Evolutionary conservation across 2,329 filamentous ascomycete genomes (phyloP), one percentile per base, ranked within the genome.

Genomic region (Pseudogymnoascus sp.): DNA sequence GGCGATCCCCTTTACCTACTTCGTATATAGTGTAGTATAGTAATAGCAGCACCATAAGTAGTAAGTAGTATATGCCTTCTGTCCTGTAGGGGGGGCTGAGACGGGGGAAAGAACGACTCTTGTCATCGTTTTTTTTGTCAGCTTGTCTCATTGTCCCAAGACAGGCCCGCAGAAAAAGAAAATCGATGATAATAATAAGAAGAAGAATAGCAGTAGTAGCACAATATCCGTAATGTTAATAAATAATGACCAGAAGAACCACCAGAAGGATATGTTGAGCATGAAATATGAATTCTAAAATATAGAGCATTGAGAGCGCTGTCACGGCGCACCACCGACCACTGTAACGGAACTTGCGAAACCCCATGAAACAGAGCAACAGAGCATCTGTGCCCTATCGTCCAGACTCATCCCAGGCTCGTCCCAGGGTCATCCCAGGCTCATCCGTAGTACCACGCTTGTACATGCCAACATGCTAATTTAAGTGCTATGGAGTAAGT

Each of bases 351-450:
- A 29, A 50, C 24, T 50, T 50, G 47, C 47, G 47, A 56, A 56
- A 56, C 47, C 47, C 47, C 47, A 33, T 56, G 47, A 56, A 56
- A 56, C 47, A 31, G 26, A 31, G 44, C 14, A 29, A 50, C 7
- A 10, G 44, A 56, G 26, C n/a, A 33, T 56, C 47, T 56, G 47
- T 56, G 47, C 47, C 47, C 47, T 56, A 56, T 56, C 29, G 47
- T 56, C 33, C 33, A 37, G 33, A 11, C 31, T 33, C 40, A 16
- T 42, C 16, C 38, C 14, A n/a, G 40, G 26, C 26, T 29, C 16
- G 3, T 42, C 16, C 38, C 14, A n/a, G 40, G 26, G 6, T 29
- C 38, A 40, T 40, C 19, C 40, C 16, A 42, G 16, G 16, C 16
- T 42, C 38, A 50, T 50, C 13, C 26, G n/a, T 19, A 56, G 29